A percentile compares a stretch with the other conserved stretches of the same genome.
Conservation (phyloP, 495 filamentous ascomycete genomes). For the Aspergillus incahuasiensis region DNA sequence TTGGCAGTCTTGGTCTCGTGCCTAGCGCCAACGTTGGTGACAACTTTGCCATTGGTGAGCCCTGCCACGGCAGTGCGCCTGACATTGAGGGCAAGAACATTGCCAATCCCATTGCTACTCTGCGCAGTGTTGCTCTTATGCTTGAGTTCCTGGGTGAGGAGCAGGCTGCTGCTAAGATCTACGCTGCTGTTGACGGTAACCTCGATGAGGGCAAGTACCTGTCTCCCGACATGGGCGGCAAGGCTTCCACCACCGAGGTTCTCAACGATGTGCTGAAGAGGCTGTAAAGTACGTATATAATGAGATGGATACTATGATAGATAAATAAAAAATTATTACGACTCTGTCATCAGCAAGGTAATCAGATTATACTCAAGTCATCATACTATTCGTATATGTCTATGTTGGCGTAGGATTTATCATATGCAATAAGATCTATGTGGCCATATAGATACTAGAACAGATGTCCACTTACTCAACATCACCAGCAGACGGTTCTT, state of each 20-base stretch:
- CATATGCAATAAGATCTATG: too few species aligned
- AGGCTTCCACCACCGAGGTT: conserved; percentile 81
- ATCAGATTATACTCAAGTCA: too few species aligned
- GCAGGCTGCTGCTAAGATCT: conserved; percentile 80
- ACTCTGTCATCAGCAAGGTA: background rate
- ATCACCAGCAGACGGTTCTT: conserved; percentile 19
- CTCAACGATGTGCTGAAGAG: conserved; percentile 83
- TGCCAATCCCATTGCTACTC: conserved; percentile 93
- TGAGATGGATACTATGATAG: conserved; percentile 1
- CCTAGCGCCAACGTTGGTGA: conserved; percentile 97
- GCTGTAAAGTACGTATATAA: conserved; percentile 49
- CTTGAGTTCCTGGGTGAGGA: conserved; percentile 89
- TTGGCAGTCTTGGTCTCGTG: conserved; percentile 89
- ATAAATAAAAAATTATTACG: conserved; percentile 1
- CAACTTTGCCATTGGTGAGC: conserved; percentile 93
- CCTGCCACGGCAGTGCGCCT: conserved; percentile 92
- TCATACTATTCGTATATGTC: too few species aligned
- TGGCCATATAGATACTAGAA: too few species aligned
- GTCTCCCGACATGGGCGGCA: conserved; percentile 89
- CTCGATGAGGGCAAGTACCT: conserved; percentile 76
- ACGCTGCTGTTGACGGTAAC: conserved; percentile 87
- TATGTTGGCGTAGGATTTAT: too few species aligned
- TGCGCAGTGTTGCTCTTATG: conserved; percentile 89
- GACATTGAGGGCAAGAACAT: conserved; percentile 92
- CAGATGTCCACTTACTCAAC: conserved; percentile 19